A percentile compares a stretch with the other conserved stretches of the same genome.
phyloP scores from a whole-genome alignment of 1,284 basidiomycete species.

The Ceratobasidium sp. region DNA sequence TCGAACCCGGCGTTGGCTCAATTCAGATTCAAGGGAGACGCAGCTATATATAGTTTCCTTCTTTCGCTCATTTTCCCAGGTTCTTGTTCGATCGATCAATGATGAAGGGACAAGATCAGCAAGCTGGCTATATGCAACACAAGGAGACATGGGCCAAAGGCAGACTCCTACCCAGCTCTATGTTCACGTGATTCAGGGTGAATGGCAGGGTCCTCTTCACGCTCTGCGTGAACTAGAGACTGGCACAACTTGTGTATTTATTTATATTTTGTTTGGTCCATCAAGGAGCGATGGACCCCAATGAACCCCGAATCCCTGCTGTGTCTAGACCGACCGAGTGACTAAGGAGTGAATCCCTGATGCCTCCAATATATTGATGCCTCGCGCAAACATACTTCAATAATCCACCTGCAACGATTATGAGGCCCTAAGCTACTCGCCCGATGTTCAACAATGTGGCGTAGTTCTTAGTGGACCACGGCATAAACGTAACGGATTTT shows the following conservation, averaged over 20 bases:
- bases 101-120: too few relatives aligned
- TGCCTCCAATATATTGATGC: not conserved
- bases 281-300: not conserved
- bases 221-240: slow-evolving; percentile 22
- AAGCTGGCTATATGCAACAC: too few relatives aligned
- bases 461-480: not conserved
- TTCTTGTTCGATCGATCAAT: too few relatives aligned
- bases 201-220: slow-evolving; percentile 34
- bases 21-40: too few relatives aligned
- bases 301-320: not conserved
- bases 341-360: slow-evolving; percentile 21
- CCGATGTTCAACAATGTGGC: not conserved
- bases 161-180: slow-evolving; percentile 28
- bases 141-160: too few relatives aligned
- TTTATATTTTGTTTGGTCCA: slow-evolving; percentile 11
- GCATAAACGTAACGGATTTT: slow-evolving; percentile 3
- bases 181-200: slow-evolving; percentile 21
- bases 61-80: too few relatives aligned
- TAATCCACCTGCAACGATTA: not conserved
- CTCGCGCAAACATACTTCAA: not conserved
- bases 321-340: not conserved
- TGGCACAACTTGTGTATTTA: slow-evolving; percentile 30
- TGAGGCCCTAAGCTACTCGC: too few relatives aligned
- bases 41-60: too few relatives aligned
- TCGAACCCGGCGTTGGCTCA: too few relatives aligned